Conservation (phyloP, 176 grass and related monocot genomes). For the Cenchrus americanus region DNA sequence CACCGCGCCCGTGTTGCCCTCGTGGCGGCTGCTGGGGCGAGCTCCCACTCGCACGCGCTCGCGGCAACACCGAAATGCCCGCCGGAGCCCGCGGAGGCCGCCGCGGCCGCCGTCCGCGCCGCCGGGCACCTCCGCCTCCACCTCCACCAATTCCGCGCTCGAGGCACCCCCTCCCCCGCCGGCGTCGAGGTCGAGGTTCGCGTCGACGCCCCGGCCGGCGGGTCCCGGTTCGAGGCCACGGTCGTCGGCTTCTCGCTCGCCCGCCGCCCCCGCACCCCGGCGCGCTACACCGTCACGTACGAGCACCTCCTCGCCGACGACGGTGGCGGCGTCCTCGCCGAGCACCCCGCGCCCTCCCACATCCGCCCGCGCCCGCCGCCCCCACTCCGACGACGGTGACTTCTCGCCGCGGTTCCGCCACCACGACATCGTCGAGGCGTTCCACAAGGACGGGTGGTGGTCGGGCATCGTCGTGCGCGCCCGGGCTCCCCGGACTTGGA, state of each 20-base stretch:
- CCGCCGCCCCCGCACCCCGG: neutral
- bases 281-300: conserved; percentile 49
- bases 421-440: conserved; percentile 68
- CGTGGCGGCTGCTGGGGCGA: no score
- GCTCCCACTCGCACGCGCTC: no score
- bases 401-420: neutral
- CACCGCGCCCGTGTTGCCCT: no score
- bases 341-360: conserved; percentile 44
- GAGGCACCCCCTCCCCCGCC: neutral
- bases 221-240: conserved; percentile 73
- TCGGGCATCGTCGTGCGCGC: conserved; percentile 50
- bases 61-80: no score
- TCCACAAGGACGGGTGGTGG: conserved; percentile 87
- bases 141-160: no score
- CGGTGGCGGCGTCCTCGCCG: conserved; percentile 40
- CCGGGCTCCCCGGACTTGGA: neutral
- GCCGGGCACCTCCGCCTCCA: neutral
- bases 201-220: conserved; percentile 58
- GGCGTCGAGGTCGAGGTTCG: conserved; percentile 68
- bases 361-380: conserved; percentile 42
- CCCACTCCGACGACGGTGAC: neutral
- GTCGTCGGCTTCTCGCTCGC: conserved; percentile 40
- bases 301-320: conserved; percentile 55
- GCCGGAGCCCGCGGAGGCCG: neutral
- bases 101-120: neutral